These are phyloP conservation scores for Graphiopsis chlorocephala DNA, from an alignment of 2,329 filamentous ascomycete species.

Conservation along the genomic window DNA sequence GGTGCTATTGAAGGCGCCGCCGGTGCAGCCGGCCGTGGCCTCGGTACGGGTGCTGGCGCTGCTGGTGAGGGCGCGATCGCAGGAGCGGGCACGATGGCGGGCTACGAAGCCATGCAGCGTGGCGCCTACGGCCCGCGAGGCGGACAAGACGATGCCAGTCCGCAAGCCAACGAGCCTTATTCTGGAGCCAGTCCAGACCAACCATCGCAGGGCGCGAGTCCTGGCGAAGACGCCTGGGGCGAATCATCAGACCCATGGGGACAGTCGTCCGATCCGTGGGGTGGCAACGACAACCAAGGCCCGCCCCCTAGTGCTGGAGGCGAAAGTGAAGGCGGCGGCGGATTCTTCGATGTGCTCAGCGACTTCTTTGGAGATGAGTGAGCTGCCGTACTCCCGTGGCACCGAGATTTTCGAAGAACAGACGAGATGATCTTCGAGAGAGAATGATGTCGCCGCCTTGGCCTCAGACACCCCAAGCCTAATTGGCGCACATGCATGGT, in stretches of 20 bases:
- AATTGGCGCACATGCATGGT: neutral
- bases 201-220: neutral
- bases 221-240: constrained; percentile 27
- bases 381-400: neutral
- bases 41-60: constrained; percentile 36
- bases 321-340: constrained; percentile 31
- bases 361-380: constrained; percentile 22
- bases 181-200: constrained; percentile 19
- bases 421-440: neutral
- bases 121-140: constrained; percentile 38
- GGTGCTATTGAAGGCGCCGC: constrained; percentile 38
- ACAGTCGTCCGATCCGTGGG: constrained; percentile 31
- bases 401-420: neutral
- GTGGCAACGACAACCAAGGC: constrained; percentile 21
- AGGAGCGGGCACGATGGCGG: constrained; percentile 59
- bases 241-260: constrained; percentile 30
- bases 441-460: neutral
- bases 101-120: constrained; percentile 62
- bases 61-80: constrained; percentile 42
- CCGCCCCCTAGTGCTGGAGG: constrained; percentile 1
- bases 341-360: constrained; percentile 23
- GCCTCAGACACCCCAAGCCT: neutral
- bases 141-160: constrained; percentile 34
- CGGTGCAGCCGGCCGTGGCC: constrained; percentile 32
- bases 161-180: constrained; percentile 32